Conservation (phyloP, 2,329 filamentous ascomycete genomes). For the Neonectria sp. region DNA sequence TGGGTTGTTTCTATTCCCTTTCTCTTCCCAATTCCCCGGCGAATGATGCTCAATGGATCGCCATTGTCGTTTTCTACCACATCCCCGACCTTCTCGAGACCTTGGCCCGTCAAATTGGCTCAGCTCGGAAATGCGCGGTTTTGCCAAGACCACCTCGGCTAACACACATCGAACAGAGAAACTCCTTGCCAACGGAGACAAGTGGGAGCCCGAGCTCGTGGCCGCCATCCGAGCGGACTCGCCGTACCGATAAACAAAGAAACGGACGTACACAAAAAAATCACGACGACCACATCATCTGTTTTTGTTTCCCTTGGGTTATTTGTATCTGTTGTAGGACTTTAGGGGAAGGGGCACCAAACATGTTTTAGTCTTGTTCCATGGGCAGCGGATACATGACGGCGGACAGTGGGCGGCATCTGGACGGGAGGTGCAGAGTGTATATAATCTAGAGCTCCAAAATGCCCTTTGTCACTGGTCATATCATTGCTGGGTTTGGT, state of each 20-base stretch:
- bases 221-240: conserved; percentile 93
- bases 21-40: not conserved
- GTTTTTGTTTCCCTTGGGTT: conserved; percentile 28
- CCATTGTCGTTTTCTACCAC: not conserved
- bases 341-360: conserved; percentile 16
- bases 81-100: conserved; percentile 4
- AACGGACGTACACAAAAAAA: conserved; percentile 10
- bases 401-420: conserved; percentile 27
- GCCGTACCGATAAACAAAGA: conserved; percentile 80
- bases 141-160: conserved; percentile 34
- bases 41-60: conserved; percentile 3
- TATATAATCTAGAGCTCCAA: conserved; percentile 52
- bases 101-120: not conserved
- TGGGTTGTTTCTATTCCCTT: conserved; percentile 47
- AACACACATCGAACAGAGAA: conserved; percentile 71
- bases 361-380: conserved; percentile 18
- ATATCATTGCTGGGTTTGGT: conserved; percentile 8
- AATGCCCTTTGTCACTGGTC: conserved; percentile 45
- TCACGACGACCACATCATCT: conserved; percentile 28
- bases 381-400: conserved; percentile 6
- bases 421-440: conserved; percentile 36
- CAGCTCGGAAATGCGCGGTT: conserved; percentile 26
- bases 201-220: conserved; percentile 98
- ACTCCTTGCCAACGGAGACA: conserved; percentile 89
- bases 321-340: conserved; percentile 30